Evolutionary conservation across 371 early-diverging fungal genomes (phyloP), one percentile per base, ranked within the genome.

Genomic region (Syncephalastrum contaminatum): DNA sequence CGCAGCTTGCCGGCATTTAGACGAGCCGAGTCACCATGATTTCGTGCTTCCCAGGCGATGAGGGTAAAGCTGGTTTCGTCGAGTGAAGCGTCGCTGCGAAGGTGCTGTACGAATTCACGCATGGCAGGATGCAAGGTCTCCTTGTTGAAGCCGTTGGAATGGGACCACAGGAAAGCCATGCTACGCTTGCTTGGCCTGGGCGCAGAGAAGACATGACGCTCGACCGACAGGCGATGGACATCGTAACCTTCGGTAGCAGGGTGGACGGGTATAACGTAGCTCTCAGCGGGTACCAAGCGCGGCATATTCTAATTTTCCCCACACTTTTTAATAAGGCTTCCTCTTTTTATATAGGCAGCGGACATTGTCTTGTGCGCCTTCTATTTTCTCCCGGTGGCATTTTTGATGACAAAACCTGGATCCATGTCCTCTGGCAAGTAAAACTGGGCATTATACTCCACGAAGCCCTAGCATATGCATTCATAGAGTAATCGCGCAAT

Each of bases 1-100:
- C 36, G 36, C 36, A 30, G 36, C 36, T 30, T 54, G 24, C 59
- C 70, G 12, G 65, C 61, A 41, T 77, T 77, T 13, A 68, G 14
- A 2, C 72, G 63, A 16, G 72, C 74, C 13, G 74, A 73, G 51
- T 77, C 77, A 13, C 77, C 77, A 54, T 77, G 77, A 24, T 60
- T 69, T 41, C 77, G 72, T n/a, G 66, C 63, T 47, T 77, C 73
- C 66, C 66, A 73, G 3, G 64, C 56, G n/a, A 65, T 43, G 21
- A 70, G 51, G 4, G 54, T 53, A 21, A 73, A 53, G 20, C 69
- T 63, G 0, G 55, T 61, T 6, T 60, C 15, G 5, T 69, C 51
- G 6, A 41, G 45, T 6, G 10, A n/a, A 19, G n/a, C 56, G 40
- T n/a, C 27, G 57, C 21, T 30, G 10, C 72, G 65, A 0, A 71